These are phyloP conservation scores for Phytophthora macrochlamydospora DNA, from an alignment of 352 stramenopile genomes.

Conservation along the genomic window DNA sequence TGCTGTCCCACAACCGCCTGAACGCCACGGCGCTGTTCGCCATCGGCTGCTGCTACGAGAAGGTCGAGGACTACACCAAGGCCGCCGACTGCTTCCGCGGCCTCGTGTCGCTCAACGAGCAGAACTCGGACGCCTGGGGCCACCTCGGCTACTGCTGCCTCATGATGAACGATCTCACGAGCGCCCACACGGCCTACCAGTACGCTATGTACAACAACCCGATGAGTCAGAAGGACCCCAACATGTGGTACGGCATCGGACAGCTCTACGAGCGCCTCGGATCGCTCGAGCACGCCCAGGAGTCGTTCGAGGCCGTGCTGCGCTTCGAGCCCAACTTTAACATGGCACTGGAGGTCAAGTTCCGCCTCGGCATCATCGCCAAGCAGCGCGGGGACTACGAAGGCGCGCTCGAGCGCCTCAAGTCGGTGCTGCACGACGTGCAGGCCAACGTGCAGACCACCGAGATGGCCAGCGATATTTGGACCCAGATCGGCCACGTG, in stretches of 20 bases:
- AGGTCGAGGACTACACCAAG: slow-evolving; percentile 88
- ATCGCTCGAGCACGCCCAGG: slow-evolving; percentile 83
- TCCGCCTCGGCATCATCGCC: slow-evolving; percentile 85
- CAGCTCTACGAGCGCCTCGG: slow-evolving; percentile 87
- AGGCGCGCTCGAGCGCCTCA: slow-evolving; percentile 79
- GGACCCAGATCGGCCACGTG: slow-evolving; percentile 87
- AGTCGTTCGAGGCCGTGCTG: slow-evolving; percentile 86
- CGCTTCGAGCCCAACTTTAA: slow-evolving; percentile 89
- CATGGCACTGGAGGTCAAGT: slow-evolving; percentile 89
- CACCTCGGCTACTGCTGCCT: slow-evolving; percentile 89
- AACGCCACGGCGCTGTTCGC: slow-evolving; percentile 83
- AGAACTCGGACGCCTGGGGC: slow-evolving; percentile 87
- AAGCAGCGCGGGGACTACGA: slow-evolving; percentile 86
- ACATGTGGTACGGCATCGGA: slow-evolving; percentile 89
- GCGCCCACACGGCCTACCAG: slow-evolving; percentile 86
- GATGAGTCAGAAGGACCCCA: slow-evolving; percentile 86
- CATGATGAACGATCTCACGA: slow-evolving; percentile 91
- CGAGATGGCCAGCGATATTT: slow-evolving; percentile 88
- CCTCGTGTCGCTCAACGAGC: slow-evolving; percentile 81
- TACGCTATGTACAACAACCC: slow-evolving; percentile 92
- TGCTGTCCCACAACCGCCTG: slow-evolving; percentile 87
- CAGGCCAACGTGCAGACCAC: slow-evolving; percentile 83
- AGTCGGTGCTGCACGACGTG: slow-evolving; percentile 81
- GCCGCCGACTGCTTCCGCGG: slow-evolving; percentile 88
- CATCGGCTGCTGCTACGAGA: slow-evolving; percentile 88